Base-by-base conservation (phyloP, 441 rosid genomes). In the Mallotus japonicus region DNA sequence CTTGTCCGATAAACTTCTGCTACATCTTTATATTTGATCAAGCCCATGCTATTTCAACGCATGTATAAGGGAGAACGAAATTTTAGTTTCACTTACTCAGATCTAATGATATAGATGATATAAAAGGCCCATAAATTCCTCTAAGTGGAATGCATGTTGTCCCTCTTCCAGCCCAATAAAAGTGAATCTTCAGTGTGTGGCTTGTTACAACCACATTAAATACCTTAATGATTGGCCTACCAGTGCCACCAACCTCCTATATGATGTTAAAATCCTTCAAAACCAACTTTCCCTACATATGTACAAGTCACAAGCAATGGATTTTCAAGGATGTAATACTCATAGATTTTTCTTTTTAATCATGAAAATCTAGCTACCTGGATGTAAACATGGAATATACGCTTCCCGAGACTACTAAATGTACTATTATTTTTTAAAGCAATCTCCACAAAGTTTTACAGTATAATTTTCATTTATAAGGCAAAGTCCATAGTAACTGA, bases 141-240 rank as follows among this genome's bases (percentile, higher is more conserved):
- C 97, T 84, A 0, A 59, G 15, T 7, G 97, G 99, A 61, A 94
- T 90, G 65, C 95, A 95, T 4, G 94, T 94, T 58, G 99, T 94
- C 58, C 99, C 97, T 81, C 81, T 92, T 34, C 93, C 97, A 74
- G 90, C 92, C 97, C 98, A 91, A 76, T 89, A 82, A 17, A 93
- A 75, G 40, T 83, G 91, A 56, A 91, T 88, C 90, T 93, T 87
- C 73, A 93, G 76, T 5, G 87, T 88, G 63, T 87, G 60, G 70
- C 82, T 83, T 3, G 85, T 88, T 73, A 91, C 85, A 49, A 24
- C 62, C 13, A 83, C 82, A 8, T 60, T 70, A 75, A 87, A 85
- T 12, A 28, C 66, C 84, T 82, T 86, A 37, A 76, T 69, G 62
- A 89, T 62, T n/a, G 97, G 87, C 73, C 82, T 87, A 67, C 89